Conservation (phyloP, 306 rosid species). For the Citrullus mucosospermus region DNA sequence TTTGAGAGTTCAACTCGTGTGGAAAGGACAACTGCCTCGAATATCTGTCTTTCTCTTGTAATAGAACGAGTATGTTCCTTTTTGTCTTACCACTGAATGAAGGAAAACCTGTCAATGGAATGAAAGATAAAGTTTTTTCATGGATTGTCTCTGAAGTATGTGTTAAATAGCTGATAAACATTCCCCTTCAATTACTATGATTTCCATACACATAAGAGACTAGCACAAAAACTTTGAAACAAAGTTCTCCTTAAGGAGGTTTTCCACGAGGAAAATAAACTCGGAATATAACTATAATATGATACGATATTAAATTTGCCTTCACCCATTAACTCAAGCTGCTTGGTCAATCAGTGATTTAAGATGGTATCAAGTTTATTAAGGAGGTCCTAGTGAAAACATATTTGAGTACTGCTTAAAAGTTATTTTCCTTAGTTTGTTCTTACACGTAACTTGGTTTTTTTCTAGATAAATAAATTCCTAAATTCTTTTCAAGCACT, state of each 20-base stretch:
- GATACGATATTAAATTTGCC: too few relatives aligned
- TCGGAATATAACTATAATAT: neutral
- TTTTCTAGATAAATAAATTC: neutral
- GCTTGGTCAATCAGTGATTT: too few relatives aligned
- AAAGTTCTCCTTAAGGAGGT: neutral
- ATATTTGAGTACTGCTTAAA: neutral
- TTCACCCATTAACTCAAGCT: too few relatives aligned
- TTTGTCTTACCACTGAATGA: neutral
- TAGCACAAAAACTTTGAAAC: neutral
- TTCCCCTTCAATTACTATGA: neutral
- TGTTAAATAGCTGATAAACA: neutral
- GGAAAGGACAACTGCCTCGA: slow-evolving; percentile 19
- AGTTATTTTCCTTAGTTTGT: neutral
- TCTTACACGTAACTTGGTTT: neutral
- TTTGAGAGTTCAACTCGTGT: slow-evolving; percentile 35
- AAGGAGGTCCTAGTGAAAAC: neutral
- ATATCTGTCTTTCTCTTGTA: slow-evolving; percentile 14
- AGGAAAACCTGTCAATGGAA: neutral
- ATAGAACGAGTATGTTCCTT: neutral
- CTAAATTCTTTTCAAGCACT: too few relatives aligned
- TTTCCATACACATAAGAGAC: neutral
- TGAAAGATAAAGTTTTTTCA: neutral
- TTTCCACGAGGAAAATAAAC: neutral
- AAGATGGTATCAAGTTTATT: too few relatives aligned
- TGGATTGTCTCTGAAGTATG: neutral